A percentile compares a stretch with the other conserved stretches of the same genome.
phyloP scores from a whole-genome alignment of 83 land plant genomes.

The Picea mariana region DNA sequence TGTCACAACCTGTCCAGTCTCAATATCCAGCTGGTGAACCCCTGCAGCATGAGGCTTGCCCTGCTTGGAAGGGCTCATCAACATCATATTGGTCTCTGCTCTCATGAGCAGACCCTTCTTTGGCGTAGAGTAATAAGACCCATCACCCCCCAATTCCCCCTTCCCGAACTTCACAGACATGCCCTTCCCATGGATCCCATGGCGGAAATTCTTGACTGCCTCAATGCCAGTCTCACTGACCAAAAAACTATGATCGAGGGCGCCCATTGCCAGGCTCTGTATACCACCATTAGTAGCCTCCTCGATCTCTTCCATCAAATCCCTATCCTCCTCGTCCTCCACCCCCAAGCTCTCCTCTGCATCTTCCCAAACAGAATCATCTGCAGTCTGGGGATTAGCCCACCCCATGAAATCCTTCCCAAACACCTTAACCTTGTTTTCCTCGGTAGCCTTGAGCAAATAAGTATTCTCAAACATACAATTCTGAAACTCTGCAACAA shows the following conservation, averaged over 20 bases:
- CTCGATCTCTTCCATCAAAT: slow-evolving; percentile 71
- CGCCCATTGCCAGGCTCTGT: slow-evolving; percentile 91
- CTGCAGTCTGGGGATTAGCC: slow-evolving; percentile 39
- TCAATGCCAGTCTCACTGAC: slow-evolving; percentile 83
- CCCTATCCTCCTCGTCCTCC: slow-evolving; percentile 29
- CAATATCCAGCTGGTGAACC: slow-evolving; percentile 89
- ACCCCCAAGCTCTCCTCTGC: neutral
- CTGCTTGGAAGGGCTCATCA: slow-evolving; percentile 55
- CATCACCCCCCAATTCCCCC: slow-evolving; percentile 23
- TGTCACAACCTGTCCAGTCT: slow-evolving; percentile 84
- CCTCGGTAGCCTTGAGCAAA: too few species aligned
- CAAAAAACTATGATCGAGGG: slow-evolving; percentile 89
- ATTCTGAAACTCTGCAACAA: too few species aligned
- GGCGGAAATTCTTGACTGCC: slow-evolving; percentile 67
- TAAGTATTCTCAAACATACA: too few species aligned
- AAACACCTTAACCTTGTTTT: too few species aligned
- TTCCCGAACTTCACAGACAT: slow-evolving; percentile 55
- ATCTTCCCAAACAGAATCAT: neutral
- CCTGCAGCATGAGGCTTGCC: slow-evolving; percentile 60
- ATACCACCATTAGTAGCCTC: slow-evolving; percentile 73
- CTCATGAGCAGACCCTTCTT: slow-evolving; percentile 68
- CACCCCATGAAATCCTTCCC: slow-evolving; percentile 13
- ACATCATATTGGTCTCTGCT: too few species aligned
- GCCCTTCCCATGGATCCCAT: slow-evolving; percentile 40
- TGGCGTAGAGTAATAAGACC: slow-evolving; percentile 54